Evolutionary conservation across 2,329 filamentous ascomycete genomes (phyloP).

Genomic region (Colletotrichum lentis): DNA sequence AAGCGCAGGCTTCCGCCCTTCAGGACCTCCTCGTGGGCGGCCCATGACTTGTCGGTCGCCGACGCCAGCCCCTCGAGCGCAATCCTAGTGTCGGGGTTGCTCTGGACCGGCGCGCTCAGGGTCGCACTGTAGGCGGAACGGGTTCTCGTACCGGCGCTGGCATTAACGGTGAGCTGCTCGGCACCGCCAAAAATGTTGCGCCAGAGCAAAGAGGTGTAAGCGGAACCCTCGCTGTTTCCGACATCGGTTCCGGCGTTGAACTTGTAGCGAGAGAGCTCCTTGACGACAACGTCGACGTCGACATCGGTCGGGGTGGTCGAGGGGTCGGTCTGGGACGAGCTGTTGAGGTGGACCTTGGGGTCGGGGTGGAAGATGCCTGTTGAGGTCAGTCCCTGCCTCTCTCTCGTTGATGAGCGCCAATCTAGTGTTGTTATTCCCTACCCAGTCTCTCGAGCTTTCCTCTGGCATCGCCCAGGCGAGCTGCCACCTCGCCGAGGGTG

Average conservation of each 20-base stretch:
- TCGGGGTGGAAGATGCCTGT: constrained; percentile 86
- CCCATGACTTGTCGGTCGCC: constrained; percentile 88
- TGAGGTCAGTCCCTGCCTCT: constrained; percentile 40
- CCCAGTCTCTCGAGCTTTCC: constrained; percentile 83
- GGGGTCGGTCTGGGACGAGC: constrained; percentile 72
- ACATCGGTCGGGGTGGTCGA: constrained; percentile 78
- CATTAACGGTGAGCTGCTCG: constrained; percentile 87
- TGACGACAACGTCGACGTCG: constrained; percentile 82
- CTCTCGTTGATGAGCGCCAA: not conserved
- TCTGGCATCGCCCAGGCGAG: constrained; percentile 73
- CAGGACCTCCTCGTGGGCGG: constrained; percentile 89
- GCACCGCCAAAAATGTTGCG: constrained; percentile 95
- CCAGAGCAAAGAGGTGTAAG: constrained; percentile 85
- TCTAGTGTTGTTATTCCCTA: constrained; percentile 52
- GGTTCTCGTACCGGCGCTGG: constrained; percentile 87
- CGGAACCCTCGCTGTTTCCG: constrained; percentile 92
- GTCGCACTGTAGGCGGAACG: constrained; percentile 89
- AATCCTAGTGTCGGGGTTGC: constrained; percentile 81
- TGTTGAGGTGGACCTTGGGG: constrained; percentile 83
- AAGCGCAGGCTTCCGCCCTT: constrained; percentile 81
- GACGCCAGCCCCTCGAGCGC: constrained; percentile 84
- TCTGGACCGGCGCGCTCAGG: constrained; percentile 79
- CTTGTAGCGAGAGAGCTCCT: constrained; percentile 82
- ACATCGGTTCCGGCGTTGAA: constrained; percentile 95
- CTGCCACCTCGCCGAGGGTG: constrained; percentile 81